phyloP scores from a whole-genome alignment of 352 stramenopile genomes.

The Pythium brachiatum region DNA sequence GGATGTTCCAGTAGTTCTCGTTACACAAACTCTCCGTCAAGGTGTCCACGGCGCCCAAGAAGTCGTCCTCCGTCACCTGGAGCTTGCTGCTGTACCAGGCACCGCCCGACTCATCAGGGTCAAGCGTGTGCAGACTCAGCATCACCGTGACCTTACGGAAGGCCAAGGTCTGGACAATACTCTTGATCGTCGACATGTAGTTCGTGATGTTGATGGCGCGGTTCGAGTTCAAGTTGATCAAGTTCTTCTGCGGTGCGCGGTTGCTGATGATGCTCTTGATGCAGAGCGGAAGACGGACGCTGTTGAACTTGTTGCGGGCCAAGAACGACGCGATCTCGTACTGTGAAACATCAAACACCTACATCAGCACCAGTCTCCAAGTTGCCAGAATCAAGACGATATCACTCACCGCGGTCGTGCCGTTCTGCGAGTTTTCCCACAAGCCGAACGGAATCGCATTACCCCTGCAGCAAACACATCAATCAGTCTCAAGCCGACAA shows the following conservation, averaged over 20 bases:
- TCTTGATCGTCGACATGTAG: slow-evolving; percentile 73
- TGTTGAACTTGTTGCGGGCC: slow-evolving; percentile 78
- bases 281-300: slow-evolving; percentile 64
- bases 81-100: slow-evolving; percentile 71
- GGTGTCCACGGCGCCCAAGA: slow-evolving; percentile 51
- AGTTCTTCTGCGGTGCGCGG: slow-evolving; percentile 43
- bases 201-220: slow-evolving; percentile 65
- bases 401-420: slow-evolving; percentile 48
- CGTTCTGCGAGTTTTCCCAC: slow-evolving; percentile 74
- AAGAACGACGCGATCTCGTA: slow-evolving; percentile 79
- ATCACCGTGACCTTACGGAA: slow-evolving; percentile 74
- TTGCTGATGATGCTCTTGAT: slow-evolving; percentile 72
- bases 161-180: slow-evolving; percentile 59
- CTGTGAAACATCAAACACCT: neutral
- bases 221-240: slow-evolving; percentile 72
- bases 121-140: slow-evolving; percentile 72
- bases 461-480: neutral
- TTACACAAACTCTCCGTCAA: slow-evolving; percentile 60
- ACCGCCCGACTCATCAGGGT: slow-evolving; percentile 46
- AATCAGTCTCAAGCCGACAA: too few species aligned
- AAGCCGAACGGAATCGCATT: slow-evolving; percentile 68
- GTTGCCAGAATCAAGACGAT: too few species aligned
- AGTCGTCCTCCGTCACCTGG: slow-evolving; percentile 39
- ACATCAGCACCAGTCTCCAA: too few species aligned
- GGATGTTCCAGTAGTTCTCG: slow-evolving; percentile 78